Percentiles rank a stretch among this genome's conserved stretches.
phyloP scores from a whole-genome alignment of 192 early-diverging fungal species.

The Rhizoclosmatium globosum region DNA sequence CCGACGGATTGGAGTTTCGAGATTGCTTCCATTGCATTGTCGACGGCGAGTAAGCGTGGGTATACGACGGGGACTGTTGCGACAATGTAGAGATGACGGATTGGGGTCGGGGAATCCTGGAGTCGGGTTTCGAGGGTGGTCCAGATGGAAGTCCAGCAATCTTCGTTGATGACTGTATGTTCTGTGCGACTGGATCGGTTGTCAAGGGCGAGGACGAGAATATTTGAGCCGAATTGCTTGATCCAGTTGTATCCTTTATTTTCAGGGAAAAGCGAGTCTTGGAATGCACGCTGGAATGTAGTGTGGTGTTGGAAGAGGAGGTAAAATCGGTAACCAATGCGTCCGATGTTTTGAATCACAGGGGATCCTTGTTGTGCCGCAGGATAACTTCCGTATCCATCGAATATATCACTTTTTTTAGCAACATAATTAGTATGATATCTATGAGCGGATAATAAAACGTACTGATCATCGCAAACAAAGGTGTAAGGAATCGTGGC shows the following conservation, averaged over 20 bases:
- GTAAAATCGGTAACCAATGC: conserved; percentile 79
- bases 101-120: background rate
- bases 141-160: conserved; percentile 58
- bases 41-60: conserved; percentile 15
- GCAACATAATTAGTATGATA: conserved; percentile 33
- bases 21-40: conserved; percentile 19
- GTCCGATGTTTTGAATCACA: conserved; percentile 78
- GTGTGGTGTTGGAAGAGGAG: conserved; percentile 87
- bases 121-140: conserved; percentile 40
- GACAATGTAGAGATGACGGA: conserved; percentile 17
- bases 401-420: conserved; percentile 36
- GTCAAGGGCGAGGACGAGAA: conserved; percentile 8
- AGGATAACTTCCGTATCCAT: conserved; percentile 88
- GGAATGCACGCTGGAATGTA: conserved; percentile 60
- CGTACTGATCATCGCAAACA: conserved; percentile 87
- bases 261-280: background rate
- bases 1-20: too few species aligned
- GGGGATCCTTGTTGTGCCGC: conserved; percentile 71
- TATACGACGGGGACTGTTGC: conserved; percentile 35
- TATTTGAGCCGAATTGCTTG: conserved; percentile 25
- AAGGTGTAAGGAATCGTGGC: conserved; percentile 79
- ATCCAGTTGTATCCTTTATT: conserved; percentile 19
- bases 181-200: conserved; percentile 30
- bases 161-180: conserved; percentile 54
- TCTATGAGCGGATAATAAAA: conserved; percentile 80